Conservation (phyloP, 208 protist species). For the Crithidia mellificae region DNA sequence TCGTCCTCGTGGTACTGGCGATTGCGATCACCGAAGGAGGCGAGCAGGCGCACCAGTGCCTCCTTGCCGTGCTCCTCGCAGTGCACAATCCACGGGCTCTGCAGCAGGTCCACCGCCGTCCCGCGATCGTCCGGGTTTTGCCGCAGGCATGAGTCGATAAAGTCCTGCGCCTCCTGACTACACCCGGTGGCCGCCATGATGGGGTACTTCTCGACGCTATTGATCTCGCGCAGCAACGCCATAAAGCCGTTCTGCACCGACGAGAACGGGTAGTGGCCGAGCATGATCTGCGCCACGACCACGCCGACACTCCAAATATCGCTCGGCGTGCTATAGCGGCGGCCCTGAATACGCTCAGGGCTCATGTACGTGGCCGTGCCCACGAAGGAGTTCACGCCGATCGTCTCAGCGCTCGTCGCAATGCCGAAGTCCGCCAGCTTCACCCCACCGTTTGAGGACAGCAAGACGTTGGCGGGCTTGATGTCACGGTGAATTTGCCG, state of each 20-base stretch:
- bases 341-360: constrained; percentile 83
- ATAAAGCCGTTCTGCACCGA: constrained; percentile 77
- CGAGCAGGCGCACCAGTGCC: constrained; percentile 54
- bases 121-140: constrained; percentile 65
- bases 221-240: constrained; percentile 75
- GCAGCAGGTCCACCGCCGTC: constrained; percentile 63
- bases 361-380: constrained; percentile 90
- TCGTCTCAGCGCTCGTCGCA: constrained; percentile 80
- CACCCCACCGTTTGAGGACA: constrained; percentile 67
- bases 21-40: constrained; percentile 46
- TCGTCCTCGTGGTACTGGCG: constrained; percentile 40
- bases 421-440: constrained; percentile 91
- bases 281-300: constrained; percentile 65
- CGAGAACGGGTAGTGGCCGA: constrained; percentile 74
- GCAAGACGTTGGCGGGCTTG: constrained; percentile 86
- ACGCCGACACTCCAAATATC: constrained; percentile 91
- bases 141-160: constrained; percentile 68
- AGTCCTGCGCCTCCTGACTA: constrained; percentile 68
- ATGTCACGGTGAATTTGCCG: constrained; percentile 90
- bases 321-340: constrained; percentile 72
- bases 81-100: constrained; percentile 72
- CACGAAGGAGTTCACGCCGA: constrained; percentile 85
- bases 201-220: constrained; percentile 53
- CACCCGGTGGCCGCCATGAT: constrained; percentile 44
- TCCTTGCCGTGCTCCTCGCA: constrained; percentile 60